A percentile compares a stretch with the other conserved stretches of the same genome.
Evolutionary conservation across 2,329 filamentous ascomycete species (phyloP).

Genomic region (Coniochaeta prunicola): DNA sequence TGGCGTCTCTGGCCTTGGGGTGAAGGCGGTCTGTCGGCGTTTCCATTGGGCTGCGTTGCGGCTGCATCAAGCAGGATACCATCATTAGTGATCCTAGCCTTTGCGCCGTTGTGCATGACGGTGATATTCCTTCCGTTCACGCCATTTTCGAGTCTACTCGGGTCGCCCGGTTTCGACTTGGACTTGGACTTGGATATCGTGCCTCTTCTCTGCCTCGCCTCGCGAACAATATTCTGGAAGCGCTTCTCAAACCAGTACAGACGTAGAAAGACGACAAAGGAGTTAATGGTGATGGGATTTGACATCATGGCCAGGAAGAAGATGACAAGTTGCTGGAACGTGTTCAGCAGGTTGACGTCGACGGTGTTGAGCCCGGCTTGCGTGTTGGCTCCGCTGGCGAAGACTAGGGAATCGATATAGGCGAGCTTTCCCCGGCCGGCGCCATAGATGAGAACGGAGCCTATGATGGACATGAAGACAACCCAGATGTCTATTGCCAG

Average conservation of each 20-base stretch:
- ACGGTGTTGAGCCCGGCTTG: slow-evolving; percentile 89
- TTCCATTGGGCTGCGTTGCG: slow-evolving; percentile 3
- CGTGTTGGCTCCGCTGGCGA: slow-evolving; percentile 77
- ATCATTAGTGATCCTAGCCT: slow-evolving; percentile 53
- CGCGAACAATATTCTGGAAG: slow-evolving; percentile 75
- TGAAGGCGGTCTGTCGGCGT: not conserved
- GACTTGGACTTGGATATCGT: slow-evolving; percentile 57
- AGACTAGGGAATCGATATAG: slow-evolving; percentile 87
- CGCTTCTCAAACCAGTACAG: slow-evolving; percentile 98
- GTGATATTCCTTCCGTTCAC: slow-evolving; percentile 60
- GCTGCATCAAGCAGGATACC: slow-evolving; percentile 40
- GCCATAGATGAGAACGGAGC: slow-evolving; percentile 70
- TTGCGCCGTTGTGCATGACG: slow-evolving; percentile 53
- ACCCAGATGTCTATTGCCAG: slow-evolving; percentile 65
- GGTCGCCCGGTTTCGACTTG: slow-evolving; percentile 31
- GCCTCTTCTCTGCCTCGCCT: slow-evolving; percentile 60
- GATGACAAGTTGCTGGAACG: slow-evolving; percentile 67
- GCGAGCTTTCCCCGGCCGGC: slow-evolving; percentile 47
- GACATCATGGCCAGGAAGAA: slow-evolving; percentile 66
- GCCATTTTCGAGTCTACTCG: slow-evolving; percentile 48
- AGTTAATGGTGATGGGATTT: slow-evolving; percentile 79
- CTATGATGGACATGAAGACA: slow-evolving; percentile 62
- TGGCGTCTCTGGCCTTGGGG: slow-evolving; percentile 19
- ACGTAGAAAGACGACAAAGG: slow-evolving; percentile 82
- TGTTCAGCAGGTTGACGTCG: slow-evolving; percentile 59